Conservation (phyloP, 805 yeast genomes). For the Babjeviella inositovora region DNA sequence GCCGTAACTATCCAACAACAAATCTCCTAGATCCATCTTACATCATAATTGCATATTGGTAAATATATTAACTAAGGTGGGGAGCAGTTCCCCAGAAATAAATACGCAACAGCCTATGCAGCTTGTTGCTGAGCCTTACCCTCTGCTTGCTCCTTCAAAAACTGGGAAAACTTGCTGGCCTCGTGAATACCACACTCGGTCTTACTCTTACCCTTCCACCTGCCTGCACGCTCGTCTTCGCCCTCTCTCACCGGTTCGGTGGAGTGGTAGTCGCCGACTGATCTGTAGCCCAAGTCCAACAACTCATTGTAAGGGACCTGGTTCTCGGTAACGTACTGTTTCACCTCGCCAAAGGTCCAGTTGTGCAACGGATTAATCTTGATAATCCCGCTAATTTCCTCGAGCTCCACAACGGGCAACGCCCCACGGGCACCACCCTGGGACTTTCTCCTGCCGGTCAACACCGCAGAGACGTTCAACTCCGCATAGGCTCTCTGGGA, state of each 20-base stretch:
- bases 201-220: conserved; percentile 88
- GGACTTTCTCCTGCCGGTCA: conserved; percentile 81
- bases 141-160: conserved; percentile 17
- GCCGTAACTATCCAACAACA: too few species aligned
- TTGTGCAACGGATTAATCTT: conserved; percentile 82
- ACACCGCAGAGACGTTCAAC: conserved; percentile 62
- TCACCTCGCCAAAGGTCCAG: conserved; percentile 68
- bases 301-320: conserved; percentile 77
- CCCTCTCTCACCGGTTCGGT: conserved; percentile 82
- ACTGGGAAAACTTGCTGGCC: conserved; percentile 58
- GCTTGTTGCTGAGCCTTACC: too few species aligned
- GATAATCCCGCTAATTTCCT: conserved; percentile 48
- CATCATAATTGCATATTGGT: too few species aligned
- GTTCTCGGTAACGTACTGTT: conserved; percentile 48
- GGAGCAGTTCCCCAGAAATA: too few species aligned
- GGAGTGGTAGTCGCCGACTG: conserved; percentile 92
- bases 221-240: conserved; percentile 92
- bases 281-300: conserved; percentile 74
- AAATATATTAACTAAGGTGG: too few species aligned
- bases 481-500: conserved; percentile 70
- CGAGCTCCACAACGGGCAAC: conserved; percentile 65
- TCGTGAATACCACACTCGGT: conserved; percentile 95
- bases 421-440: conserved; percentile 77
- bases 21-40: too few species aligned
- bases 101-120: too few species aligned